Base-by-base conservation (phyloP, 768 basidiomycete species). In the Suillus cothurnatus region DNA sequence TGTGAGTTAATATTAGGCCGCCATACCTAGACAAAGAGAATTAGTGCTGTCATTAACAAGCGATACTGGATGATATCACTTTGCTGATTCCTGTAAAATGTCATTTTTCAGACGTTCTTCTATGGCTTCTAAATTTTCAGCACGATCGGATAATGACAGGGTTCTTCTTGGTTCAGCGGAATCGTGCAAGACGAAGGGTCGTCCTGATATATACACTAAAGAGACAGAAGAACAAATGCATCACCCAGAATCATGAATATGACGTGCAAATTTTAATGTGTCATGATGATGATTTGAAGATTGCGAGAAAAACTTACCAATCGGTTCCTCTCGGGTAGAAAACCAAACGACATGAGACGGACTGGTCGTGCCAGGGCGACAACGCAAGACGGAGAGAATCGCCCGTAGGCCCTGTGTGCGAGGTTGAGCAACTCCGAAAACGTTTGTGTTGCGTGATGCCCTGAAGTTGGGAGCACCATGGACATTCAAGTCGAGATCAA, bases 391-490 rank as follows among this genome's bases (percentile, higher is more conserved):
- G 26, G 94, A 94, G 5, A 99, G 80, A 59, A 99, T 93, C 3
- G 94, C 95, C 55, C 93, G 84, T 14, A 99, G 82, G 4, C 97
- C 97, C 68, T 94, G 92, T 1, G 93, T 88, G 2, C 96, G 92
- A 15, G 97, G 97, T 74, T 99, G 97, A 2, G 97, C 97, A 6
- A 91, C 94, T 17, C 97, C 97, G 73, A 92, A 99, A 2, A 99
- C 94, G 69, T 96, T 97, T 39, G 98, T 83, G 64, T 86, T 85
- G 32, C 88, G 84, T 11, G 95, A 91, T 15, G 92, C 88, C 69
- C 97, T 83, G 74, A 99, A 98, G 78, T 99, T 98, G 4, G 97
- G 95, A 21, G 97, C 97, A 39, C 97, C 97, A 72, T 95, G 91
- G 11, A 99, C 84, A 64, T 92, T 94, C 32, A 98, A 83, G 71